Conservation (phyloP, 2,329 filamentous ascomycete species). For the Chaetomium sp. region DNA sequence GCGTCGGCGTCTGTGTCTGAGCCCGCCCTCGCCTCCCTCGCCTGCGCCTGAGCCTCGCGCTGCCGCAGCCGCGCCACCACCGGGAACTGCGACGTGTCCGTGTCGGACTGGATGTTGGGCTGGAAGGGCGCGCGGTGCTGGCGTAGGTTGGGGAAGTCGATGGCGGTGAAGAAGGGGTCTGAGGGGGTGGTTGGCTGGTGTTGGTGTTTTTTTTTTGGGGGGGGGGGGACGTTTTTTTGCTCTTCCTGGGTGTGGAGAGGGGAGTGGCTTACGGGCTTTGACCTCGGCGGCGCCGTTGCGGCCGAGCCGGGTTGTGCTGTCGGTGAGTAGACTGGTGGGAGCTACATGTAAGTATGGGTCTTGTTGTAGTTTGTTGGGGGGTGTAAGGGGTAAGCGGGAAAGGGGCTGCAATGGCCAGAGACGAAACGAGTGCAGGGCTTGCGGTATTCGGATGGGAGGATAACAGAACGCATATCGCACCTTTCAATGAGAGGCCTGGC, state of each 20-base stretch:
- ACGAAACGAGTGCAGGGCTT: background rate
- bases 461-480: constrained; percentile 53
- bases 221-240: no score
- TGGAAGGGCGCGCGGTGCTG: constrained; percentile 93
- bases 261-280: constrained; percentile 60
- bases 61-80: background rate
- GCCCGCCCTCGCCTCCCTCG: no score
- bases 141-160: constrained; percentile 89
- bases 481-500: constrained; percentile 90
- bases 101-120: constrained; percentile 85
- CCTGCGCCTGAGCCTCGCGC: background rate
- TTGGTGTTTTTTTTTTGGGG: background rate
- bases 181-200: background rate
- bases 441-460: background rate
- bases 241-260: no score
- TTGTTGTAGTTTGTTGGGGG: background rate
- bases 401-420: background rate
- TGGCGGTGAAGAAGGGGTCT: constrained; percentile 90
- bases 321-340: background rate
- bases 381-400: no score
- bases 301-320: constrained; percentile 70
- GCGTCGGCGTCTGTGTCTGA: no score
- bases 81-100: constrained; percentile 92
- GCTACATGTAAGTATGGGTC: background rate
- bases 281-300: constrained; percentile 85